Percentiles rank a stretch among this genome's conserved stretches.
These are phyloP conservation scores for Boletus tylopilopsis DNA, from an alignment of 768 basidiomycete genomes.

Conservation along the genomic window DNA sequence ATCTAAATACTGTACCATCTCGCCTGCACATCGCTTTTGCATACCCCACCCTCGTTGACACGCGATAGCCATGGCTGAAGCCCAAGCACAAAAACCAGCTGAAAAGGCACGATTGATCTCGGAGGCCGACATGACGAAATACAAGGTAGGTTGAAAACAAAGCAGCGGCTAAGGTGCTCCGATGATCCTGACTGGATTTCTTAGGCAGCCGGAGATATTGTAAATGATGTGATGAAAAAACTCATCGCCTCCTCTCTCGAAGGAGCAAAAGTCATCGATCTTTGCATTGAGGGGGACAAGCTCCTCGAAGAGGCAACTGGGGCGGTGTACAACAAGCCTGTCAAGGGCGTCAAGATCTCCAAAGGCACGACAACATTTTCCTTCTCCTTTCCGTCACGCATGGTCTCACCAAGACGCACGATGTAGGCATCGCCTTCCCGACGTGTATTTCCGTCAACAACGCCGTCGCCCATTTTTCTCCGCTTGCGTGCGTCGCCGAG, in stretches of 20 bases:
- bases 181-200: conserved; percentile 9
- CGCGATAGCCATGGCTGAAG: conserved; percentile 53
- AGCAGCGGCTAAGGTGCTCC: conserved; percentile 13
- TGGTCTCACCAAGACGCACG: conserved; percentile 5
- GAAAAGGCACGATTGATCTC: conserved; percentile 55
- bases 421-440: conserved; percentile 86
- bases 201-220: conserved; percentile 89
- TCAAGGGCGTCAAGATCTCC: conserved; percentile 82
- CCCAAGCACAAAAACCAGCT: conserved; percentile 41
- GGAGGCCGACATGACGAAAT: conserved; percentile 80
- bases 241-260: conserved; percentile 72
- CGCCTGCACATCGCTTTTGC: conserved; percentile 5
- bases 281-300: conserved; percentile 92
- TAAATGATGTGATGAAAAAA: conserved; percentile 79
- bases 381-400: neutral
- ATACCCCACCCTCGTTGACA: conserved; percentile 4
- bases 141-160: conserved; percentile 55
- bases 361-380: conserved; percentile 61
- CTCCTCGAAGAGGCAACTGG: conserved; percentile 83
- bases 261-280: conserved; percentile 85
- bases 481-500: conserved; percentile 69
- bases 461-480: conserved; percentile 92
- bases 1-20: neutral
- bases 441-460: conserved; percentile 95
- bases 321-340: conserved; percentile 84